Evolutionary conservation across 202 grass and related monocot species (phyloP).

Genomic region (Schoenoplectus tabernaemontani): DNA sequence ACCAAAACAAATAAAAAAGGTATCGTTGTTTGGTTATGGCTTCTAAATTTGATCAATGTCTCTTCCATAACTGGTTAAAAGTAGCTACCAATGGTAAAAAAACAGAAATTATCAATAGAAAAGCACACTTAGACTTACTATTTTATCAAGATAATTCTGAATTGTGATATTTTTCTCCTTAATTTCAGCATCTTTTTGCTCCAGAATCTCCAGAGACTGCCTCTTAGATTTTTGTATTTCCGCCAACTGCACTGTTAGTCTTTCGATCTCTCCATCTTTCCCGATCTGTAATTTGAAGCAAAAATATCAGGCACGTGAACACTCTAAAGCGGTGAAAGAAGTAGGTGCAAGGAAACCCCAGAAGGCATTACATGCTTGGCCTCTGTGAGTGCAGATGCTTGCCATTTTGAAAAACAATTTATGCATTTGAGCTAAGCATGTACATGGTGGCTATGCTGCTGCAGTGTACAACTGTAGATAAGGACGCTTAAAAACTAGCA

Average conservation of each 20-base stretch:
- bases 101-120: background rate
- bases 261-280: conserved; percentile 76
- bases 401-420: background rate
- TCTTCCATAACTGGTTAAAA: background rate
- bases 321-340: too few species aligned
- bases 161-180: conserved; percentile 71
- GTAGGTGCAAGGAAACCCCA: too few species aligned
- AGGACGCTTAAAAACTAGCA: too few species aligned
- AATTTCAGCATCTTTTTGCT: conserved; percentile 79
- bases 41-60: background rate
- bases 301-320: too few species aligned
- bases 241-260: conserved; percentile 43
- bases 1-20: too few species aligned
- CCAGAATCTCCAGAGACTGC: conserved; percentile 67
- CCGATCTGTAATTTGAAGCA: conserved; percentile 41
- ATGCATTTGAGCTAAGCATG: too few species aligned
- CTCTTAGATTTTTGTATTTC: conserved; percentile 71
- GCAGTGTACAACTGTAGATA: too few species aligned
- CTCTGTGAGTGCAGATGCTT: background rate
- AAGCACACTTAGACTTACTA: conserved; percentile 41
- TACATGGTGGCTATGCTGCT: too few species aligned
- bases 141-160: conserved; percentile 84
- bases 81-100: background rate
- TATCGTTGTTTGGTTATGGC: too few species aligned
- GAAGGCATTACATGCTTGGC: too few species aligned